phyloP scores from a whole-genome alignment of 495 filamentous ascomycete species.

The Podospora sp. region DNA sequence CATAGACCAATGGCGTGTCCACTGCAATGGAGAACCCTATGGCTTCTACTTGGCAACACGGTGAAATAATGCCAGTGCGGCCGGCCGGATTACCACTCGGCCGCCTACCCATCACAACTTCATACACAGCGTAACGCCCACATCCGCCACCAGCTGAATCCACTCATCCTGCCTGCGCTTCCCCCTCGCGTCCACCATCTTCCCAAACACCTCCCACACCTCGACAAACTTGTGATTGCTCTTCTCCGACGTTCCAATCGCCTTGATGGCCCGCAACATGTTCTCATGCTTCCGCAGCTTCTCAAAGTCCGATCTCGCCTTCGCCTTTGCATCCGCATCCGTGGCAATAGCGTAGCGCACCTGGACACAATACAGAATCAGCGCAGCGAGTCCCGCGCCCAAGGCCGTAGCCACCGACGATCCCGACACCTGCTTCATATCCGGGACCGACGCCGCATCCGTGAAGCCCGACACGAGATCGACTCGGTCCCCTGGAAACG shows the following conservation, averaged over 20 bases:
- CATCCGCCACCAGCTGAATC: neutral
- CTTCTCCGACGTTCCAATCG: neutral
- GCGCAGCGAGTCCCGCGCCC: neutral
- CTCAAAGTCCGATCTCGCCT: neutral
- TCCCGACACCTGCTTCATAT: neutral
- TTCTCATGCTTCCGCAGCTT: neutral
- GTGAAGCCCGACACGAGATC: neutral
- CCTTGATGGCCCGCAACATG: neutral
- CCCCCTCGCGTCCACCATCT: neutral
- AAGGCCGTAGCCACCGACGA: neutral
- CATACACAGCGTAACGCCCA: neutral
- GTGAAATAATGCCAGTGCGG: too few relatives aligned
- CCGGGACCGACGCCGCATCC: neutral
- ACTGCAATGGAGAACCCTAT: too few relatives aligned
- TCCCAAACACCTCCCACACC: neutral
- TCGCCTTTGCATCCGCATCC: neutral
- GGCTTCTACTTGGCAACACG: too few relatives aligned
- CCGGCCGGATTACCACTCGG: too few relatives aligned
- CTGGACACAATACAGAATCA: neutral
- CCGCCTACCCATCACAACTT: neutral
- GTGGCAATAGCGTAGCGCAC: neutral
- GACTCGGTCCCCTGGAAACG: neutral
- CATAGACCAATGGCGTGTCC: too few relatives aligned
- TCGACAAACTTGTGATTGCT: neutral
- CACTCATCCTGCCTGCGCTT: neutral